Percentiles rank a stretch among this genome's conserved stretches.
Conservation (phyloP, 768 basidiomycete genomes). For the Coprinopsis marcescibilis region DNA sequence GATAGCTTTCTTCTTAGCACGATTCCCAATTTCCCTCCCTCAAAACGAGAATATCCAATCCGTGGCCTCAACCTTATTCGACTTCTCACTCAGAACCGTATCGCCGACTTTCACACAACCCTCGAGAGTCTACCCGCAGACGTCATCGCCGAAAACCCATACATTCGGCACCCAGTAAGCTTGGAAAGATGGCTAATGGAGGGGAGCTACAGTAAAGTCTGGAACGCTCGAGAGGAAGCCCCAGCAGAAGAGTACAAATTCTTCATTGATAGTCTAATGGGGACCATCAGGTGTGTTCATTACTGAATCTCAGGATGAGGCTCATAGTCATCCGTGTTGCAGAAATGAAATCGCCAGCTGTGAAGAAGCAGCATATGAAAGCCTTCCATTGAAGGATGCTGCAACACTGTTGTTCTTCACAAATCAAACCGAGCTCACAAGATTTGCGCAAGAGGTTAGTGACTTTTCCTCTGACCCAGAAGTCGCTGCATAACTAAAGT, state of each 20-base stretch:
- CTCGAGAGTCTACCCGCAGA: slow-evolving; percentile 84
- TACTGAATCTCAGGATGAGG: neutral
- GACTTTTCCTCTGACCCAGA: neutral
- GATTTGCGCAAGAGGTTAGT: slow-evolving; percentile 73
- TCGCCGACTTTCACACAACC: slow-evolving; percentile 96
- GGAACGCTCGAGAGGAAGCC: slow-evolving; percentile 89
- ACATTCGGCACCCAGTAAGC: slow-evolving; percentile 80
- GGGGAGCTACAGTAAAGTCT: slow-evolving; percentile 96
- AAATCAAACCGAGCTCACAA: slow-evolving; percentile 68
- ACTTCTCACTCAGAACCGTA: slow-evolving; percentile 90
- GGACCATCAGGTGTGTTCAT: slow-evolving; percentile 73
- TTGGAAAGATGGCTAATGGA: slow-evolving; percentile 98
- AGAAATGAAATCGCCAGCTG: slow-evolving; percentile 98
- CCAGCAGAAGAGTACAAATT: slow-evolving; percentile 93
- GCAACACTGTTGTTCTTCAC: slow-evolving; percentile 90
- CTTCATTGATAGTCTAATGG: slow-evolving; percentile 90
- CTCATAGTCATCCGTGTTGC: neutral
- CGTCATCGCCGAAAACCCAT: slow-evolving; percentile 61
- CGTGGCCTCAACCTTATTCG: slow-evolving; percentile 93
- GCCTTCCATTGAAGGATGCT: slow-evolving; percentile 85
- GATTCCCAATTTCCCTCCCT: slow-evolving; percentile 63
- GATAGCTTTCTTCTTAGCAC: neutral
- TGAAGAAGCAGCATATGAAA: slow-evolving; percentile 90
- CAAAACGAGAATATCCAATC: slow-evolving; percentile 81
- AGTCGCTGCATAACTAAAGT: slow-evolving; percentile 9